A percentile compares a stretch with the other conserved stretches of the same genome.
phyloP scores from a whole-genome alignment of 2,329 filamentous ascomycete genomes.

The Xylaria sp. region DNA sequence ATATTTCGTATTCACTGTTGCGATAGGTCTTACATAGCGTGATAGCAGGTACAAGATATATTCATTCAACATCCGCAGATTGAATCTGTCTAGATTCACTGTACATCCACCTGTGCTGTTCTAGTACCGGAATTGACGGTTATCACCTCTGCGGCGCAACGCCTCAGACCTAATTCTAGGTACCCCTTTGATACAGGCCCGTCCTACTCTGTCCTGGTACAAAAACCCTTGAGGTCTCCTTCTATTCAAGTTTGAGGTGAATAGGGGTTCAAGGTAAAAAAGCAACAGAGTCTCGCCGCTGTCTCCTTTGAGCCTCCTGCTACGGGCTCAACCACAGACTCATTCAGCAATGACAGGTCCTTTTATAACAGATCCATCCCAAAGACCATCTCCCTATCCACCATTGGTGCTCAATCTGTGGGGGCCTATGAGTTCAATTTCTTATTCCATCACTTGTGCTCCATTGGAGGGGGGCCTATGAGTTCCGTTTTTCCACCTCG shows the following conservation, averaged over 20 bases:
- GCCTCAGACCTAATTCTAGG: background rate
- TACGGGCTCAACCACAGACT: background rate
- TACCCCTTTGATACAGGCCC: background rate
- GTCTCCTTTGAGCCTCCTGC: background rate
- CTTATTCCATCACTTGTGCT: background rate
- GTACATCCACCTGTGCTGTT: background rate
- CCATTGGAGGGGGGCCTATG: background rate
- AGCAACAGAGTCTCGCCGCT: slow-evolving; percentile 11
- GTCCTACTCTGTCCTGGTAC: slow-evolving; percentile 9
- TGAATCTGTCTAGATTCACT: background rate
- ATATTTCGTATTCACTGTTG: background rate
- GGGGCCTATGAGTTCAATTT: slow-evolving; percentile 2
- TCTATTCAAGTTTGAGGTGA: background rate
- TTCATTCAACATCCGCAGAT: background rate
- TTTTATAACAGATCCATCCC: background rate
- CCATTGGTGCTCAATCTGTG: background rate
- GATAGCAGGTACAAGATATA: background rate
- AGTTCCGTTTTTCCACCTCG: background rate
- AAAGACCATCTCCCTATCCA: background rate
- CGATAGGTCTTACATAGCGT: background rate
- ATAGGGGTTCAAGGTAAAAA: background rate
- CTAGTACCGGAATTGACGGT: background rate
- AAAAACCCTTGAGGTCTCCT: slow-evolving; percentile 7
- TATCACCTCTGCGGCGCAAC: background rate
- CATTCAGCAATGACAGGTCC: background rate